These are phyloP conservation scores for Picochlorum sp. DNA, from an alignment of 139 green algal genomes.

Conservation along the genomic window DNA sequence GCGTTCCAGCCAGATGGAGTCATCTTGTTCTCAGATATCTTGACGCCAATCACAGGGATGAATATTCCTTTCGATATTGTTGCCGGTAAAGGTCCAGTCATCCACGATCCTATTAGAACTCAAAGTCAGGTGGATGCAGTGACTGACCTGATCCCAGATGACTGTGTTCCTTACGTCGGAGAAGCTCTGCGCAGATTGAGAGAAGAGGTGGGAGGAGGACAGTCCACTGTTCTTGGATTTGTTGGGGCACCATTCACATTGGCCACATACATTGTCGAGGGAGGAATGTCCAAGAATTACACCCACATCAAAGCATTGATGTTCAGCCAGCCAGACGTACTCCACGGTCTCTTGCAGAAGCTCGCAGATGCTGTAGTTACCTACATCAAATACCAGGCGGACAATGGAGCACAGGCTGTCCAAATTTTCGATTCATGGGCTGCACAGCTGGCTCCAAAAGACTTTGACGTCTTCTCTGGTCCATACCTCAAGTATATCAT, in stretches of 20 bases:
- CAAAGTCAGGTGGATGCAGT: conserved; percentile 79
- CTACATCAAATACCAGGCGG: conserved; percentile 85
- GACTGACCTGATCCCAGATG: conserved; percentile 59
- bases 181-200: conserved; percentile 70
- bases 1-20: conserved; percentile 91
- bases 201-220: conserved; percentile 51
- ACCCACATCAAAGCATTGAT: conserved; percentile 79
- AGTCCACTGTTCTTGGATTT: conserved; percentile 81
- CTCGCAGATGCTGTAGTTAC: conserved; percentile 79
- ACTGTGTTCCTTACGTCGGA: conserved; percentile 68
- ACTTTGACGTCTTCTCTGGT: conserved; percentile 85
- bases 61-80: conserved; percentile 93
- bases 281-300: conserved; percentile 79
- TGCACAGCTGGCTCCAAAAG: conserved; percentile 65
- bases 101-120: conserved; percentile 80
- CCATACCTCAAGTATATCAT: conserved; percentile 81
- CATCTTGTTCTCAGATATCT: conserved; percentile 93
- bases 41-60: conserved; percentile 86
- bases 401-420: conserved; percentile 73
- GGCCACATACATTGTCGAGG: conserved; percentile 90
- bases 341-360: conserved; percentile 58
- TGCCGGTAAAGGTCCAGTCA: conserved; percentile 73
- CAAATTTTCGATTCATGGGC: conserved; percentile 97
- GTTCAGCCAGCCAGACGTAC: conserved; percentile 62
- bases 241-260: conserved; percentile 90